Evolutionary conservation across 1,284 basidiomycete genomes (phyloP), one percentile per base, ranked within the genome.

Genomic region (Moesziomyces sp.): DNA sequence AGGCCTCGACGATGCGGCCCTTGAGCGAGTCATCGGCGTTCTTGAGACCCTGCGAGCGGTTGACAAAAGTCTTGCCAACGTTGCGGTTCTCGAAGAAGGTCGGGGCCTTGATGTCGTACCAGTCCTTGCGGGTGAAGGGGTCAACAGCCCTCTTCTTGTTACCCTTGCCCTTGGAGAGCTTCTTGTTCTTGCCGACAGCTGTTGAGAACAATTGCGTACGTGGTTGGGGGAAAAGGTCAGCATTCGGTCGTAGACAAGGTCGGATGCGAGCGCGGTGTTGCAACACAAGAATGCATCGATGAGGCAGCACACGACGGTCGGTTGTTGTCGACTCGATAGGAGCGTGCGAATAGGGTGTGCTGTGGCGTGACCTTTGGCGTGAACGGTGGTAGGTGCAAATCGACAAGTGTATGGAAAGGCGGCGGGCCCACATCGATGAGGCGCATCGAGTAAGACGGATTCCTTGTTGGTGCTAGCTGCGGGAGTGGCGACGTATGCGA

Each of bases 101-200:
- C 63, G 97, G 97, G 10, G 95, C 96, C 87, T 97, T 98, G 87
- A 99, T 92, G 87, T 98, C 94, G 87, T 96, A 99, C 97, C 97
- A 99, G 85, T 99, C 96, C 89, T 99, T 99, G 88, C 96, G 92
- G 82, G 96, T 91, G 92, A 99, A 98, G 81, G 97, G 94, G 90
- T 99, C 97, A 81, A 99, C 94, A 86, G 96, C 93, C 90, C 96
- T 96, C 89, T 97, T 97, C 84, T 85, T 86, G 91, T 96, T 97
- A 89, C 98, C 98, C 91, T 98, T 98, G 85, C 96, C 95, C 89
- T 99, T 99, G 61, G 94, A 96, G 84, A 98, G 91, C 86, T 96
- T 92, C 89, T 99, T 99, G 89, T 98, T 98, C 93, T 94, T 86
- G 73, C 85, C 85, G 77, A 86, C 85, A 83, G 85, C 85, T 80